Conservation (phyloP, 371 early-diverging fungal species). For the Mortierella sp. region DNA sequence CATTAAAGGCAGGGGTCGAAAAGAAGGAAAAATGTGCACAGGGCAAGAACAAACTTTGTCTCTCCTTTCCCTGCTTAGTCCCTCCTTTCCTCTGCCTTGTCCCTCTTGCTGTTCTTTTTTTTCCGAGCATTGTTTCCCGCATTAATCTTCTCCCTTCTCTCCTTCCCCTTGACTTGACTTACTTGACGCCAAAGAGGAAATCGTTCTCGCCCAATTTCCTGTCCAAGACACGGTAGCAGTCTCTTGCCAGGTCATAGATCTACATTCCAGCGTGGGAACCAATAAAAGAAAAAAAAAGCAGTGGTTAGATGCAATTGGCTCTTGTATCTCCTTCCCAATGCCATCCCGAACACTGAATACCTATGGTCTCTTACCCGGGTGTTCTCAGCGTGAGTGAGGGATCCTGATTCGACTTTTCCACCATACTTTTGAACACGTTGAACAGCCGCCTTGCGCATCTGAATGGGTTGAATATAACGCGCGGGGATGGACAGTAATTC, state of each 20-base stretch:
- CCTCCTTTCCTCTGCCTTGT: neutral
- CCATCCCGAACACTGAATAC: neutral
- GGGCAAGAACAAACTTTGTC: neutral
- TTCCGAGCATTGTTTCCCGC: neutral
- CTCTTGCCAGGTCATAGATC: conserved; percentile 71
- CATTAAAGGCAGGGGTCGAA: neutral
- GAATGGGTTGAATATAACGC: conserved; percentile 70
- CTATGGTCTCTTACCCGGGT: conserved; percentile 19
- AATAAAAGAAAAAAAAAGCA: neutral
- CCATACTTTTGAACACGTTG: conserved; percentile 11
- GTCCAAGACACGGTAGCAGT: conserved; percentile 70
- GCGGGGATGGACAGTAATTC: conserved; percentile 74
- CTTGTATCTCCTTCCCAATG: neutral
- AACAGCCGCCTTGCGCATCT: conserved; percentile 31
- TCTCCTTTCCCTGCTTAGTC: neutral
- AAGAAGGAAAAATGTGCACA: neutral
- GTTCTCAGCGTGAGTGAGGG: conserved; percentile 25
- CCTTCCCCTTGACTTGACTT: conserved; percentile 19
- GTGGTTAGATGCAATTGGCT: neutral
- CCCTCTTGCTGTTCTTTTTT: neutral
- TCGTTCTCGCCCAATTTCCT: conserved; percentile 71
- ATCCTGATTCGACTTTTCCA: conserved; percentile 43
- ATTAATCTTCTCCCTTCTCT: neutral
- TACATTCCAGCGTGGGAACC: conserved; percentile 22
- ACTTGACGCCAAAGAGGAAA: conserved; percentile 78